Base-by-base conservation (phyloP, 2,329 filamentous ascomycete species). In the Paraphaeosphaeria minitans region DNA sequence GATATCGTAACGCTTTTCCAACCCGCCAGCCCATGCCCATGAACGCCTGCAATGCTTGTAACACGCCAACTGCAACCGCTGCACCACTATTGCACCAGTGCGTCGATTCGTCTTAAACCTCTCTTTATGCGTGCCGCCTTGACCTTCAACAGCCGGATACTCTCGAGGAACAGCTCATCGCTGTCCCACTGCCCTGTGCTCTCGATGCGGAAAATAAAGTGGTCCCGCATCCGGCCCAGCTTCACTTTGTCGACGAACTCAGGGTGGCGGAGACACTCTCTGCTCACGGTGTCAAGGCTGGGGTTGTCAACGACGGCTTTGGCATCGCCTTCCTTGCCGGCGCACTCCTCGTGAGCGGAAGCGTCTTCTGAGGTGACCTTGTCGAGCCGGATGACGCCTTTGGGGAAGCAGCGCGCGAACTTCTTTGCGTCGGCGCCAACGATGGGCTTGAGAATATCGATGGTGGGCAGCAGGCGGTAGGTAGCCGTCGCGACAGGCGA, bases 231-330 rank as follows among this genome's bases (percentile, higher is more conserved):
- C 55, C 96, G 85, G 45, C 95, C 95, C 33, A 99, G 86, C 82
- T 93, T 93, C 64, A 99, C 95, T 82, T 97, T 99, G 74, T 88
- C 91, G 78, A 95, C 87, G 80, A 99, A 98, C 79, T 98, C 95
- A 27, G 89, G 84, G 75, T 99, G 94, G 51, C 95, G 87, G 73
- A 99, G 79, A 72, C 90, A 95, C 80, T 99, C 96, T 66, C 95
- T 87, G 78, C 91, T 96, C 61, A 99, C 94, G 0, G 94, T 98
- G 76, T 99, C 96, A 72, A 90, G 91, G 88, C 97, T 96, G 1
- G 94, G 82, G 76, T 98, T 89, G 62, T 82, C 81, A 1, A 99
- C 94, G 0, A 97, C 92, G 0, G 94, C 95, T 81, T 96, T 96
- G 69, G 85, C 79, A 80, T 97, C 89, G 53, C 93, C 93, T 57